Base-by-base conservation (phyloP, 2,329 filamentous ascomycete species). In the Alternaria panax region DNA sequence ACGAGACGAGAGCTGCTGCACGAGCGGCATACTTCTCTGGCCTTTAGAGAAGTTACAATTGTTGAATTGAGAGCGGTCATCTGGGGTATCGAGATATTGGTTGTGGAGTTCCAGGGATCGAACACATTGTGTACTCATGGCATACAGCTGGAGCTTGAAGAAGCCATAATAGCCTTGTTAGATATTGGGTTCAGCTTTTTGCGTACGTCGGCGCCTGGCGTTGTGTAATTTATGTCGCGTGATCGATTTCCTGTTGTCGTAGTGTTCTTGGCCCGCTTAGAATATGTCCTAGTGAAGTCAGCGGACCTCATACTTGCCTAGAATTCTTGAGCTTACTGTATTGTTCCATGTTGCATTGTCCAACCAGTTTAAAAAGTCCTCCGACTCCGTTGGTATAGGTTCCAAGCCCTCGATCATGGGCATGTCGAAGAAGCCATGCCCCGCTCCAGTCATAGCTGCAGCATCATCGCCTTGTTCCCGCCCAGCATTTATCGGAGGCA, bases 321-420 rank as follows among this genome's bases (percentile, higher is more conserved):
- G n/a, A 22, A 47, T 16, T 38, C 14, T 18, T 46, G 32, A 24
- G 58, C 63, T 61, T 22, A 75, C 69, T 25, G 68, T 69, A 51
- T 74, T 76, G 50, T 69, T 75, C 73, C 72, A 76, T 18, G 75
- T 75, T n/a, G 74, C 74, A 48, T 75, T 72, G 61, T 78, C 74
- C 51, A 78, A 38, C 75, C 75, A 78, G 36, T 71, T 72, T 48
- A 78, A 52, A 58, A 78, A 77, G 30, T 75, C 71, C 51, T 75
- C 74, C 0, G 71, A 71, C 57, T 76, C 71, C 1, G 70, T 77
- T 7, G 75, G 75, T 30, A 78, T 77, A 14, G 75, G 74, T 60
- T 77, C 75, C 62, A 77, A 67, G 1, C 75, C 75, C 34, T 76
- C 74, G 25, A 75, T 64, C 63, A 75, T 68, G 0, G 74, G 74